phyloP scores from a whole-genome alignment of 495 filamentous ascomycete species.

The Penicillium coprophilum region DNA sequence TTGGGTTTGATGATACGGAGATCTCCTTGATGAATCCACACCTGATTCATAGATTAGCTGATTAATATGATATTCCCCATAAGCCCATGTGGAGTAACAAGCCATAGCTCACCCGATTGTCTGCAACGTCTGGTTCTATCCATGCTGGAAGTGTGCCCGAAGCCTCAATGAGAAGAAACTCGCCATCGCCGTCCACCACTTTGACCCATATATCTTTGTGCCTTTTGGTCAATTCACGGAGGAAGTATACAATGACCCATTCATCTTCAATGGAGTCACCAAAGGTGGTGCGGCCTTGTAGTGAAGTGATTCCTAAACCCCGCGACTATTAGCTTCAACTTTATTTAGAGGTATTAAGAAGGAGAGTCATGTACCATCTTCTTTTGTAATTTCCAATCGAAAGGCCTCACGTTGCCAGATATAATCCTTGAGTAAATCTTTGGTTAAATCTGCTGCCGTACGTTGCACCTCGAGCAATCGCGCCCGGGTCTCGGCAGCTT shows the following conservation, averaged over 20 bases:
- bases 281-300: conserved; percentile 76
- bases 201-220: conserved; percentile 78
- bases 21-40: conserved; percentile 75
- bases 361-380: conserved; percentile 49
- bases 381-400: conserved; percentile 56
- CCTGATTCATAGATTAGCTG: conserved; percentile 31
- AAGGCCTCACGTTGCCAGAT: conserved; percentile 94
- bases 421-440: conserved; percentile 70
- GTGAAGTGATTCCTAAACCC: conserved; percentile 40
- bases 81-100: neutral
- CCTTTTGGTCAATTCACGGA: conserved; percentile 75
- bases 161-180: conserved; percentile 93
- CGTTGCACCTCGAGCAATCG: conserved; percentile 70
- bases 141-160: conserved; percentile 83
- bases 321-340: conserved; percentile 7
- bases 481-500: conserved; percentile 51
- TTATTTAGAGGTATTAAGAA: neutral
- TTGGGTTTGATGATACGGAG: conserved; percentile 71
- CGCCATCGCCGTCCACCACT: conserved; percentile 83
- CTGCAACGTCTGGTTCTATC: conserved; percentile 88
- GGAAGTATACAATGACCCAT: conserved; percentile 90
- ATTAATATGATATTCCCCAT: neutral
- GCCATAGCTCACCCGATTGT: conserved; percentile 61
- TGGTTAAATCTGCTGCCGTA: conserved; percentile 60
- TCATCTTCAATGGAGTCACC: conserved; percentile 96